Evolutionary conservation across 2,329 filamentous ascomycete genomes (phyloP), one percentile per base, ranked within the genome.

Genomic region (Colletotrichum sp.): DNA sequence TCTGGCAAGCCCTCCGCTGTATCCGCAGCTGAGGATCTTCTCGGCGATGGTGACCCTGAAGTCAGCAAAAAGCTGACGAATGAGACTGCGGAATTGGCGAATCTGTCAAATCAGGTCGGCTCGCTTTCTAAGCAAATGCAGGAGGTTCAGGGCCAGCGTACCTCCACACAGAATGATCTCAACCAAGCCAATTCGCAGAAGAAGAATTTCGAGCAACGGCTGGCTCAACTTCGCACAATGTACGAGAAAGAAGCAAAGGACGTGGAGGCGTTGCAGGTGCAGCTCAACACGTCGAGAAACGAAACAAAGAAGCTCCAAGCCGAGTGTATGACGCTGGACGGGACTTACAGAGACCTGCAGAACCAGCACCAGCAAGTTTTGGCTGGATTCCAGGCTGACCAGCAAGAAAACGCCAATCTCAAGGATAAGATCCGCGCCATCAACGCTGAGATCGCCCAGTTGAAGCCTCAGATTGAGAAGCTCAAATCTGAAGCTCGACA

Each of bases 171-270:
- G 84, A 93, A 94, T 78, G 95, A 98, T 75, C 87, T 99, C 68
- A 94, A 91, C 77, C 95, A 96, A 81, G 93, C 95, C 36, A 95
- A 90, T 68, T 92, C 93, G 15, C 96, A 99, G 84, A 99, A 98
- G 87, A 94, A 94, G 80, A 96, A 98, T 82, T 96, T 99, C 79
- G 97, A 99, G 87, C 90, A 94, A 79, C 93, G 97, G 27, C 88
- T 99, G 32, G 92, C 95, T 6, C 96, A 98, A 82, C 93, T 98
- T 74, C 93, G 97, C 77, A 88, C 93, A 8, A 91, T 98, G 79
- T 99, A 99, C 82, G 96, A 99, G 84, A 95, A 98, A 82, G 97
- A 99, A 86, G 95, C 95, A 5, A 94, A 95, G 79, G 93, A 95
- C 78, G 95, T 98, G 39, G 96, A 95, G 78, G 90, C 93, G 29